Evolutionary conservation across 2,329 filamentous ascomycete genomes (phyloP).

Genomic region (Elsinoe australis): DNA sequence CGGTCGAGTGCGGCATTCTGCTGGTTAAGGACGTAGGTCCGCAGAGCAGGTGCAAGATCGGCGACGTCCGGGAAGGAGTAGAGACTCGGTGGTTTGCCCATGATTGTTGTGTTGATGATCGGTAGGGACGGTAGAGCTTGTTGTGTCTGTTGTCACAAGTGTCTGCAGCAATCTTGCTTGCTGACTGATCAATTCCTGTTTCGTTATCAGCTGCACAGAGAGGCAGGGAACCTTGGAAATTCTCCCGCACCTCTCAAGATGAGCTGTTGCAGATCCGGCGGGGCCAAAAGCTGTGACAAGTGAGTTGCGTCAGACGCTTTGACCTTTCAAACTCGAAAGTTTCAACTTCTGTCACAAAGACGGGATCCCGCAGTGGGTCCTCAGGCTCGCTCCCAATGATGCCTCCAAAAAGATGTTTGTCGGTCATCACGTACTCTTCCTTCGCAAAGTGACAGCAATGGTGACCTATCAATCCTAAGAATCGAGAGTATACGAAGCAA

Average conservation of each 20-base stretch:
- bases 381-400: not conserved
- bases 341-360: not conserved
- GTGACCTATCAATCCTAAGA: too few relatives aligned
- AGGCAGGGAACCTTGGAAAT: too few relatives aligned
- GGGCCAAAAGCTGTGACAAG: not conserved
- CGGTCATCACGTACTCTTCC: too few relatives aligned
- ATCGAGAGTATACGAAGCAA: too few relatives aligned
- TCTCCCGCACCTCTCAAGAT: conserved; percentile 7
- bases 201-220: not conserved
- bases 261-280: conserved; percentile 2
- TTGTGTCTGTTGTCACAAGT: not conserved
- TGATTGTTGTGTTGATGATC: conserved; percentile 21
- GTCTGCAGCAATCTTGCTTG: not conserved
- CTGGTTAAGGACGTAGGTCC: conserved; percentile 71
- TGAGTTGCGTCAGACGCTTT: conserved; percentile 12
- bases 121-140: not conserved
- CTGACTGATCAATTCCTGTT: conserved; percentile 14
- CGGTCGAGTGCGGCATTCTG: conserved; percentile 73
- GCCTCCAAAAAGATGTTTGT: not conserved
- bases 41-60: conserved; percentile 67
- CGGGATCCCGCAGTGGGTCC: too few relatives aligned
- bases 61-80: conserved; percentile 71
- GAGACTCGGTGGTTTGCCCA: conserved; percentile 49
- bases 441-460: too few relatives aligned
- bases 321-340: conserved; percentile 1